Percentiles rank a stretch among this genome's conserved stretches.
Evolutionary conservation across 495 filamentous ascomycete species (phyloP).

Genomic region (Hypoxylon fuscum): DNA sequence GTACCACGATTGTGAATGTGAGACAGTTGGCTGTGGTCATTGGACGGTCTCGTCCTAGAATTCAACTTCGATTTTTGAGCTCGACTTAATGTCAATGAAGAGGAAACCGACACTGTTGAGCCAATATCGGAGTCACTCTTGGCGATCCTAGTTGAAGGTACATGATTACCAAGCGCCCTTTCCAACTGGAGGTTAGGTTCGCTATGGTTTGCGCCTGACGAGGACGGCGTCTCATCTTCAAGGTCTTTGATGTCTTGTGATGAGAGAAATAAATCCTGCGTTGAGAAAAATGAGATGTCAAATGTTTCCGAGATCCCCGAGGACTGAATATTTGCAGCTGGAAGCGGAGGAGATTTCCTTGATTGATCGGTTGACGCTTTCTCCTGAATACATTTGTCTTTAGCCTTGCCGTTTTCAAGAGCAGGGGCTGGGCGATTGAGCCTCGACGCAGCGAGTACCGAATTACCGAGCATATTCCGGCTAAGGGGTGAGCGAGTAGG

Average conservation of each 20-base stretch:
- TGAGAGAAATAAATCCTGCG: slow-evolving; percentile 56
- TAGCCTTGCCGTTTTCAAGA: neutral
- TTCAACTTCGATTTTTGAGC: neutral
- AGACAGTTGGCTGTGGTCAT: neutral
- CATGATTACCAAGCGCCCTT: neutral
- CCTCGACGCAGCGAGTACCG: neutral
- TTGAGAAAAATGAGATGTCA: slow-evolving; percentile 49
- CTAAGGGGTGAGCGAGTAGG: slow-evolving; percentile 1
- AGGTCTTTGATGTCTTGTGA: slow-evolving; percentile 60
- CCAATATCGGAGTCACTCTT: slow-evolving; percentile 7
- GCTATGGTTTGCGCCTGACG: slow-evolving; percentile 16
- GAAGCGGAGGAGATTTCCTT: neutral
- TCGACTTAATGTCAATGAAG: neutral
- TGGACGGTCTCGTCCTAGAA: neutral
- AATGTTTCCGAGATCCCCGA: slow-evolving; percentile 17
- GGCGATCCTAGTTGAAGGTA: slow-evolving; percentile 26
- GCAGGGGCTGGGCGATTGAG: neutral
- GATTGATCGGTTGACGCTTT: neutral
- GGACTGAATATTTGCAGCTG: neutral
- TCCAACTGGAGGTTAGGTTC: neutral
- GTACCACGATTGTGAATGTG: neutral
- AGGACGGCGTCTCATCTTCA: slow-evolving; percentile 37
- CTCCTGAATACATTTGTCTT: neutral
- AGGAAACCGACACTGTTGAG: neutral
- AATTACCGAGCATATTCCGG: neutral